Evolutionary conservation across 129 eudicot species (phyloP).

Genomic region (Escallonia rubra): DNA sequence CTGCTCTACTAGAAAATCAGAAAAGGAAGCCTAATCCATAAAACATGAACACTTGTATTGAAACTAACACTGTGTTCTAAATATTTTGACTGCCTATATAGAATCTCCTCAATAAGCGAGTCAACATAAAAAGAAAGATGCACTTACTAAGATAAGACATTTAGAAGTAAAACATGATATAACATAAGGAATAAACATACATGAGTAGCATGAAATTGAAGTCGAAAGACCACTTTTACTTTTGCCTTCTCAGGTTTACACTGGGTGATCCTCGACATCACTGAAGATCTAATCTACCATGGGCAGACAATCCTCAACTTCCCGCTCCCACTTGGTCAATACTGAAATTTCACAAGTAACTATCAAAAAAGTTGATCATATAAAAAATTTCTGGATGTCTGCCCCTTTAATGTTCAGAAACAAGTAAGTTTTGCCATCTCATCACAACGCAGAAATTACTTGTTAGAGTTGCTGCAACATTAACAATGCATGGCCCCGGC

Average conservation of each 20-base stretch:
- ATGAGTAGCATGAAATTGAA: constrained; percentile 90
- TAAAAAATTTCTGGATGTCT: too few relatives aligned
- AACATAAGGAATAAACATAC: constrained; percentile 30
- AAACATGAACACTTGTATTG: too few relatives aligned
- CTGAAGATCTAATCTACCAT: constrained; percentile 25
- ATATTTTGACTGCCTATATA: too few relatives aligned
- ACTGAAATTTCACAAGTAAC: background rate
- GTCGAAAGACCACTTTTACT: constrained; percentile 95
- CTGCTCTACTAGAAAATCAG: background rate
- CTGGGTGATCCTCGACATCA: constrained; percentile 83
- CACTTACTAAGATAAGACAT: background rate
- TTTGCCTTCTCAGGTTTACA: constrained; percentile 96
- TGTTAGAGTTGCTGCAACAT: background rate
- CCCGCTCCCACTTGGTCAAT: background rate
- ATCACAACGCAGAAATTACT: background rate
- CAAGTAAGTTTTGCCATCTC: background rate
- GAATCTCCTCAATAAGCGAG: background rate
- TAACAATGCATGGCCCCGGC: background rate
- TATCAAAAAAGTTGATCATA: background rate
- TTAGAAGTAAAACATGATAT: background rate
- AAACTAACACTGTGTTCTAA: too few relatives aligned
- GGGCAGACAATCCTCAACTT: constrained; percentile 20
- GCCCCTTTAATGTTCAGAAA: too few relatives aligned
- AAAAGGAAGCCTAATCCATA: background rate
- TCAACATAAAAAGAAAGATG: background rate